Evolutionary conservation across 208 protist genomes (phyloP).

Genomic region (Wallacemonas sp.): DNA sequence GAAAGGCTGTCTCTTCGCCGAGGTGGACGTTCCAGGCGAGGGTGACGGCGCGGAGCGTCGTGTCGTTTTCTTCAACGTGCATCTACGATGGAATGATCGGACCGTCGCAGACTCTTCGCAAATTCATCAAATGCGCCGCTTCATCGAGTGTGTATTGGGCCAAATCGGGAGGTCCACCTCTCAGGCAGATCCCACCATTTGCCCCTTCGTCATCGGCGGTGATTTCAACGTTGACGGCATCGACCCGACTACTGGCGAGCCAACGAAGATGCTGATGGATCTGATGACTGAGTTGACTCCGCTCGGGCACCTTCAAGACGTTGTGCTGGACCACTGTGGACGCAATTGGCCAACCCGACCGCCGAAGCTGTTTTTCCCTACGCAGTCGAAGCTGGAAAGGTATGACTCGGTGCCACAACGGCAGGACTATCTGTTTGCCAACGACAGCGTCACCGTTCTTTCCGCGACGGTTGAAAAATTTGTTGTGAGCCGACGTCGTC

Average conservation of each 20-base stretch:
- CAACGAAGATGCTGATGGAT: constrained; percentile 58
- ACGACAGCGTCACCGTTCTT: constrained; percentile 31
- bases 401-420: constrained; percentile 64
- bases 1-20: constrained; percentile 84
- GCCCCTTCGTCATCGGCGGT: constrained; percentile 76
- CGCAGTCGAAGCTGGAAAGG: constrained; percentile 73
- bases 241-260: constrained; percentile 34
- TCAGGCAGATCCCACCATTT: neutral
- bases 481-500: constrained; percentile 64
- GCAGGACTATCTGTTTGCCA: constrained; percentile 89
- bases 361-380: constrained; percentile 77
- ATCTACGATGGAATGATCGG: constrained; percentile 73
- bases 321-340: constrained; percentile 53
- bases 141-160: constrained; percentile 62
- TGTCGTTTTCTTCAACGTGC: constrained; percentile 84
- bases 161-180: constrained; percentile 32
- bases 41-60: constrained; percentile 24
- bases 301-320: constrained; percentile 61
- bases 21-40: constrained; percentile 65
- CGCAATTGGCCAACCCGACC: constrained; percentile 72
- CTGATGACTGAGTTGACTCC: constrained; percentile 65
- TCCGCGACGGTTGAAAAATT: constrained; percentile 73
- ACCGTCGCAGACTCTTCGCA: constrained; percentile 53
- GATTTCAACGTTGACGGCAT: constrained; percentile 88
- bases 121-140: constrained; percentile 73